phyloP scores from a whole-genome alignment of 169 alveolate species.

The Eimeria praecox region DNA sequence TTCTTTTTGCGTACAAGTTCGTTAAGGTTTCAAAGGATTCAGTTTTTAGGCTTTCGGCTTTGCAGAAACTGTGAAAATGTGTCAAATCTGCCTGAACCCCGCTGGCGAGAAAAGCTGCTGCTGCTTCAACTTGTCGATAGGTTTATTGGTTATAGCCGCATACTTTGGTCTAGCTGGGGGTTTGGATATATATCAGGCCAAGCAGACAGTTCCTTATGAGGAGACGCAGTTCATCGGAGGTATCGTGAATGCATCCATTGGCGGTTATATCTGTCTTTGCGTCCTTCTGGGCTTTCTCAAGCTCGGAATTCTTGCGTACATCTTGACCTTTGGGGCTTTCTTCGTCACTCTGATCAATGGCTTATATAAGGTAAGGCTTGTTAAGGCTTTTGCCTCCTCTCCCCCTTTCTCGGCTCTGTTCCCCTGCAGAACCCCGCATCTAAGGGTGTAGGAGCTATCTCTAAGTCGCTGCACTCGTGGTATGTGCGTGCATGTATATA shows the following conservation, averaged over 20 bases:
- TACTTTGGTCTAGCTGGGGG: slow-evolving; percentile 40
- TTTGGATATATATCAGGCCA: slow-evolving; percentile 39
- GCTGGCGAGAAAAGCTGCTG: slow-evolving; percentile 31
- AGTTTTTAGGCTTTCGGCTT: background rate
- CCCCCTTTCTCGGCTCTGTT: too few relatives aligned
- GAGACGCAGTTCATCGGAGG: background rate
- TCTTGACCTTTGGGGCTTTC: slow-evolving; percentile 40
- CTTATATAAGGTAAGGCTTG: background rate
- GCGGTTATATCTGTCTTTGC: background rate
- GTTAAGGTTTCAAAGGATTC: background rate
- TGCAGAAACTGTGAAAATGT: slow-evolving; percentile 6
- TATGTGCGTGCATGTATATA: background rate
- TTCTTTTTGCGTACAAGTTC: background rate
- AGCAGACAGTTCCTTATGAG: background rate
- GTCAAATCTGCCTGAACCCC: slow-evolving; percentile 11
- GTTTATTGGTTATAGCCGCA: background rate
- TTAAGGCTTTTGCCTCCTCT: background rate
- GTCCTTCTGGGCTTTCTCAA: slow-evolving; percentile 19
- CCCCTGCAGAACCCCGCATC: background rate
- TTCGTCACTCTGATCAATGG: slow-evolving; percentile 2
- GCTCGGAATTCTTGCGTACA: slow-evolving; percentile 23
- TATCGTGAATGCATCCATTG: background rate
- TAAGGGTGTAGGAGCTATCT: background rate
- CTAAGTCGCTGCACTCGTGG: background rate
- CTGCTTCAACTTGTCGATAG: slow-evolving; percentile 47